Evolutionary conservation across 202 grass and related monocot species (phyloP).

Genomic region (Setaria italica): DNA sequence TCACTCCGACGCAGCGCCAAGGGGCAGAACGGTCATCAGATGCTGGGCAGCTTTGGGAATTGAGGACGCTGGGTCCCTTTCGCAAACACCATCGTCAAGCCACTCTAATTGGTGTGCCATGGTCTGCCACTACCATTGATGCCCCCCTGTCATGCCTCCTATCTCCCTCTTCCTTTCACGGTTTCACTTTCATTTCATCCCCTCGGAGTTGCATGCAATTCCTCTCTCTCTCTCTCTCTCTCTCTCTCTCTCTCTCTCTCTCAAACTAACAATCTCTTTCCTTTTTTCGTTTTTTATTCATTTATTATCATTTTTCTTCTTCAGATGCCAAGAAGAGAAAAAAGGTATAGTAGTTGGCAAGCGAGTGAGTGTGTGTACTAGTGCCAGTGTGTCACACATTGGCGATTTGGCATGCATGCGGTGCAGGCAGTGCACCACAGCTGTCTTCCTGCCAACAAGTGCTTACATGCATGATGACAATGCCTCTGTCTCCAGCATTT

Average conservation of each 20-base stretch:
- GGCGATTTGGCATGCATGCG: constrained; percentile 33
- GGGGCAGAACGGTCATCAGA: constrained; percentile 46
- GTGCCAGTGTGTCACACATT: constrained; percentile 13
- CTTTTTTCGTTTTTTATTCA: background rate
- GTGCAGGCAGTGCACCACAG: constrained; percentile 36
- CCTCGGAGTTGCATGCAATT: background rate
- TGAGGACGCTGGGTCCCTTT: constrained; percentile 45
- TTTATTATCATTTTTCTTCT: background rate
- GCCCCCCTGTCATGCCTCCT: background rate
- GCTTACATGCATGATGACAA: background rate
- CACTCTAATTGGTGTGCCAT: constrained; percentile 57
- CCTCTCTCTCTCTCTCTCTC: too few relatives aligned
- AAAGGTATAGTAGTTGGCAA: background rate
- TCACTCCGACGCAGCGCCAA: background rate
- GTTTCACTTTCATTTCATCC: background rate
- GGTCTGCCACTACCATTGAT: constrained; percentile 64
- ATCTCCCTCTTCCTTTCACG: background rate
- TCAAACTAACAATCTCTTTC: background rate
- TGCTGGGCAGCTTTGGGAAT: constrained; percentile 53
- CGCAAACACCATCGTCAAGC: constrained; percentile 44
- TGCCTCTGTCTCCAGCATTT: background rate
- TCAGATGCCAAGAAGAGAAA: background rate
- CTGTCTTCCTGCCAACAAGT: constrained; percentile 39
- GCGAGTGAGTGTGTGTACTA: background rate
- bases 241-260: too few relatives aligned